Conservation (phyloP, 129 eudicot genomes). For the Escallonia rubra region DNA sequence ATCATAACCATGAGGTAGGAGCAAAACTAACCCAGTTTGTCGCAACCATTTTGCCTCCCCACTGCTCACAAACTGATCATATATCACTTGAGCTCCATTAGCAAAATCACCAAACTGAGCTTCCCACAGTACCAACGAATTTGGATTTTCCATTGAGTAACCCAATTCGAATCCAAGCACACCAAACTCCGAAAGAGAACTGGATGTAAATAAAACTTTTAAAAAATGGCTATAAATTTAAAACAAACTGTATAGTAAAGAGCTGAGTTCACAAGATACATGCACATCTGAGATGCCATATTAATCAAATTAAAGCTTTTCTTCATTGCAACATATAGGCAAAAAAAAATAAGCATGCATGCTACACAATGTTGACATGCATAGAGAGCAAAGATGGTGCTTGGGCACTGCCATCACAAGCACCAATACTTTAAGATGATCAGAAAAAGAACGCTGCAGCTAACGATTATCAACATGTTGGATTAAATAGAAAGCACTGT, state of each 20-base stretch:
- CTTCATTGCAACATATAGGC: too few relatives aligned
- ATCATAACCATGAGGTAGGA: constrained; percentile 98
- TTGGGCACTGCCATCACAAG: too few relatives aligned
- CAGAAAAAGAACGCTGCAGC: too few relatives aligned
- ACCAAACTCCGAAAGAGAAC: constrained; percentile 98
- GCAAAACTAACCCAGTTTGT: constrained; percentile 87
- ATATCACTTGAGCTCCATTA: constrained; percentile 96
- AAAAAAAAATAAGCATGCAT: too few relatives aligned
- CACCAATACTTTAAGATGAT: too few relatives aligned
- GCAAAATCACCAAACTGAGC: constrained; percentile 99
- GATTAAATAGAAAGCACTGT: too few relatives aligned
- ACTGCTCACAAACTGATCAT: constrained; percentile 95
- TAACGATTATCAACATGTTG: too few relatives aligned
- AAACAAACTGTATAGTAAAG: background rate
- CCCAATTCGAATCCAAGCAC: constrained; percentile 97
- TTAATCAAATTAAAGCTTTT: too few relatives aligned
- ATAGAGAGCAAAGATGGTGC: too few relatives aligned
- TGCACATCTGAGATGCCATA: background rate
- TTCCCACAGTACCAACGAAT: constrained; percentile 94
- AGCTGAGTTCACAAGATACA: background rate
- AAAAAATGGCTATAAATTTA: background rate
- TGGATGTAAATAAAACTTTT: constrained; percentile 16
- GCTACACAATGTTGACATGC: too few relatives aligned
- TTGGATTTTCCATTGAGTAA: constrained; percentile 97
- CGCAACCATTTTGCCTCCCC: constrained; percentile 99